Evolutionary conservation across 176 grass and related monocot species (phyloP).

Genomic region (Paspalum vaginatum): DNA sequence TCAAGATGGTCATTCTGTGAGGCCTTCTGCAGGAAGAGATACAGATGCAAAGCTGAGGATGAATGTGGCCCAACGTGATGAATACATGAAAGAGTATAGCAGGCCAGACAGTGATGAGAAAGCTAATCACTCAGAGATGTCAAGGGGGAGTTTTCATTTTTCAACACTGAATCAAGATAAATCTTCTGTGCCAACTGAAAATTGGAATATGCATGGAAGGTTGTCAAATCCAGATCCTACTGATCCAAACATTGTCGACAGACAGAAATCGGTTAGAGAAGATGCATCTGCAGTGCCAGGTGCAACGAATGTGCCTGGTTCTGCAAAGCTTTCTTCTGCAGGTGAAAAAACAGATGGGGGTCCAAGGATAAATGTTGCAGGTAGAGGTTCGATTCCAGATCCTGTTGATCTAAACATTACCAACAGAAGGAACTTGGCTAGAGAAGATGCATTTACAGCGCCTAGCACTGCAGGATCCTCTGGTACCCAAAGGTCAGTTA

Average conservation of each 20-base stretch:
- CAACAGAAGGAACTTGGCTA: slow-evolving; percentile 33
- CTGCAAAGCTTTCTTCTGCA: slow-evolving; percentile 40
- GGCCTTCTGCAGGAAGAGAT: slow-evolving; percentile 20
- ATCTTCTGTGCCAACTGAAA: slow-evolving; percentile 36
- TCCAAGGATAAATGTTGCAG: slow-evolving; percentile 27
- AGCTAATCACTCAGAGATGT: slow-evolving; percentile 41
- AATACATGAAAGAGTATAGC: slow-evolving; percentile 33
- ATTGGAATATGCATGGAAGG: slow-evolving; percentile 13
- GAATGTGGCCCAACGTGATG: slow-evolving; percentile 37
- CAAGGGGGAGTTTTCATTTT: slow-evolving; percentile 41
- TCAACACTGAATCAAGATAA: slow-evolving; percentile 36
- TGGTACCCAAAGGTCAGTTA: slow-evolving; percentile 41
- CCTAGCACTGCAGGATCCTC: slow-evolving; percentile 33
- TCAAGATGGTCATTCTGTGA: slow-evolving; percentile 31
- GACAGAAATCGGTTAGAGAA: slow-evolving; percentile 27
- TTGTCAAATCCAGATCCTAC: slow-evolving; percentile 11
- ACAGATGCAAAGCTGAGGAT: slow-evolving; percentile 23
- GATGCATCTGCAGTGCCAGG: slow-evolving; percentile 30
- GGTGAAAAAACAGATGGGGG: slow-evolving; percentile 26
- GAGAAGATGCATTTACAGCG: slow-evolving; percentile 26
- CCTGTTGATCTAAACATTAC: slow-evolving; percentile 7
- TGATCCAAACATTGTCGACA: slow-evolving; percentile 26
- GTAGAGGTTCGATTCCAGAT: slow-evolving; percentile 24
- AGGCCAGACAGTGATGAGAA: slow-evolving; percentile 25
- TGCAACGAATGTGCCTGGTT: slow-evolving; percentile 29